Evolutionary conservation across 163 green algal genomes (phyloP).

Genomic region (Trebouxiophyceae sp.): DNA sequence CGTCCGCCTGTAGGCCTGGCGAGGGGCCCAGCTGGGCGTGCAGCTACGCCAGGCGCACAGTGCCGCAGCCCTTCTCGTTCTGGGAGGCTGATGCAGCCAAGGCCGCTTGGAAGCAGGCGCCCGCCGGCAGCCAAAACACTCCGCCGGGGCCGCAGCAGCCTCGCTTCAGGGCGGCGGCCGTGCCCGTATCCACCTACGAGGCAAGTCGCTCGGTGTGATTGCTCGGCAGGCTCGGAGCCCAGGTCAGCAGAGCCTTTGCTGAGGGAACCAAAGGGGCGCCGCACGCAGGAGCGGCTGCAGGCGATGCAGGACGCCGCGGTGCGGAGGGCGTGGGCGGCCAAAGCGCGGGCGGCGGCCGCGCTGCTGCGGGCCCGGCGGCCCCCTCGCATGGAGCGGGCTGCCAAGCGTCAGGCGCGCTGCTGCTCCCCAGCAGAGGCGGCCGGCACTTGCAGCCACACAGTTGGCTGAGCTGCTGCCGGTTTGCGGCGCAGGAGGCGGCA

Average conservation of each 20-base stretch:
- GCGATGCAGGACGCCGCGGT: not conserved
- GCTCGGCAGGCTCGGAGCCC: not conserved
- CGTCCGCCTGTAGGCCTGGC: no score
- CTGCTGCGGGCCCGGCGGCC: not conserved
- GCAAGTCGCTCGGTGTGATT: not conserved
- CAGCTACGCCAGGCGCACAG: no score
- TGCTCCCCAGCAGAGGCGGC: not conserved
- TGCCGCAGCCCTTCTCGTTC: no score
- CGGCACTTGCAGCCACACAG: not conserved
- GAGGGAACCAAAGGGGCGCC: not conserved
- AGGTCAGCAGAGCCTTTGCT: not conserved
- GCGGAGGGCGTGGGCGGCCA: not conserved
- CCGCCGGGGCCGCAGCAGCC: no score
- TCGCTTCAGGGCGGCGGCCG: not conserved
- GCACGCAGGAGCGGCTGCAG: not conserved
- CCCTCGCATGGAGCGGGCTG: not conserved
- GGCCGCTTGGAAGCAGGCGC: no score
- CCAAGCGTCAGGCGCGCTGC: no score
- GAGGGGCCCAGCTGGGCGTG: no score
- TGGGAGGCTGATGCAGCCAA: no score
- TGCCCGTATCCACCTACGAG: not conserved
- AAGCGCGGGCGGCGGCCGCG: no score
- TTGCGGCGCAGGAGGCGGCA: no score
- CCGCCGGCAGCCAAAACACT: no score
- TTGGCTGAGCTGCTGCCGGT: not conserved